These are phyloP conservation scores for Odontarrhena argentea DNA, from an alignment of 345 rosid genomes.

Conservation along the genomic window DNA sequence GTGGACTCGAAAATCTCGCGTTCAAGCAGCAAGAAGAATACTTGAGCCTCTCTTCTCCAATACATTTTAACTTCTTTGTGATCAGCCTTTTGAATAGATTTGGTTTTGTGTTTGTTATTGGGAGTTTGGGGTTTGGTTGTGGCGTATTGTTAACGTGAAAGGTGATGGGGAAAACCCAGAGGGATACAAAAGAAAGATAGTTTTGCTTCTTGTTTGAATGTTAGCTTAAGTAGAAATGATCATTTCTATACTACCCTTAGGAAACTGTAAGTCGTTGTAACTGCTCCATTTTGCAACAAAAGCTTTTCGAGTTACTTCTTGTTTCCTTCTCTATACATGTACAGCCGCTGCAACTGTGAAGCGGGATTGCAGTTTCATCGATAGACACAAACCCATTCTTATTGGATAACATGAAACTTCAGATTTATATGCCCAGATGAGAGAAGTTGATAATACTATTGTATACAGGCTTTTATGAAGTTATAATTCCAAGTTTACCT, in stretches of 20 bases:
- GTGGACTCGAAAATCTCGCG: conserved; percentile 59
- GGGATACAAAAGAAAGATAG: conserved; percentile 26
- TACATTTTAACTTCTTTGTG: not conserved
- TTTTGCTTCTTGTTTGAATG: conserved; percentile 21
- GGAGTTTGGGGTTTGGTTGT: conserved; percentile 12
- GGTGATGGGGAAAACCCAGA: conserved; percentile 10
- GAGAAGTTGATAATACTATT: not conserved
- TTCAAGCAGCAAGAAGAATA: conserved; percentile 76
- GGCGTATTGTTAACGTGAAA: conserved; percentile 30
- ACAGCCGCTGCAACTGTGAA: not conserved
- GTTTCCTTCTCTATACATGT: not conserved
- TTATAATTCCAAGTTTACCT: not conserved
- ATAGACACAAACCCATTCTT: not conserved
- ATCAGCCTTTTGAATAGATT: conserved; percentile 14
- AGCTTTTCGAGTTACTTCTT: not conserved
- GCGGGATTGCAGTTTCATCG: not conserved
- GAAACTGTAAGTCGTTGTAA: conserved; percentile 16
- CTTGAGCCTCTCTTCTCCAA: conserved; percentile 35
- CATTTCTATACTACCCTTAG: not conserved
- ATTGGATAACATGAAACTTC: not conserved
- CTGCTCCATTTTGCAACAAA: conserved; percentile 12
- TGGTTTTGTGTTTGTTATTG: conserved; percentile 12
- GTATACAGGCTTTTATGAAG: not conserved
- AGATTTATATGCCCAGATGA: too few species aligned
- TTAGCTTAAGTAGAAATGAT: conserved; percentile 25